Evolutionary conservation across 2,329 filamentous ascomycete genomes (phyloP), one percentile per base, ranked within the genome.

Genomic region (Colletotrichum tofieldiae): DNA sequence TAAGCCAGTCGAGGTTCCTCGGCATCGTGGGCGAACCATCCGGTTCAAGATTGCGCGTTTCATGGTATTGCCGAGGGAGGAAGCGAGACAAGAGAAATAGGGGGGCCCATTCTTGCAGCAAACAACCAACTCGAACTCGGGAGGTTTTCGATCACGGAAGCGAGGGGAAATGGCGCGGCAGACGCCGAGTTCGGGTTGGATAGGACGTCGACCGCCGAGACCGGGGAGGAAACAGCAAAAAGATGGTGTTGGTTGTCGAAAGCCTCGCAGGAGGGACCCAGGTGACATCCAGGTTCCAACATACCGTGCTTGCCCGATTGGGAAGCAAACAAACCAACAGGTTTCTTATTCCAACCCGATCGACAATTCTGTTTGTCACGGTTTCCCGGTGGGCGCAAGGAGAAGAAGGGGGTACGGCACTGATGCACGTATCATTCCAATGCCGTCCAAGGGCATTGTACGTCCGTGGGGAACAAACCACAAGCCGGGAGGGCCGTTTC

Each of bases 281-380:
- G 58, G 47, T 18, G 35, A 63, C 60, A n/a, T 20, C 47, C 60
- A 52, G 11, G 60, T 29, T 32, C 35, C 35, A 43, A 29, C 60
- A 43, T 41, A 54, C 43, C 32, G 23, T 29, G 23, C 32, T 51
- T 64, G 49, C 51, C 47, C 37, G 23, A 29, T 45, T 23, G 3
- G 61, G 61, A 54, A 54, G 47, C 61, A 54, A n/a, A 39, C 61
- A 35, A 51, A 52, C 61, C 35, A 64, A 54, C 61, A 54, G 11
- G 3, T 64, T 64, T 23, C 61, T 64, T 64, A 41, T 64, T 64
- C 49, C 61, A 64, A 32, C 61, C 3, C 23, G 61, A 54, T 64
- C 49, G 23, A 23, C 61, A 54, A 39, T 54, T 54, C 20, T 20
- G 61, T 41, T 41, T 43, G 61, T 64, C 61, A 64, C 11, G 26